Evolutionary conservation across 108 stramenopile genomes (phyloP), one percentile per base, ranked within the genome.

Genomic region (Cylindrotheca closterium): DNA sequence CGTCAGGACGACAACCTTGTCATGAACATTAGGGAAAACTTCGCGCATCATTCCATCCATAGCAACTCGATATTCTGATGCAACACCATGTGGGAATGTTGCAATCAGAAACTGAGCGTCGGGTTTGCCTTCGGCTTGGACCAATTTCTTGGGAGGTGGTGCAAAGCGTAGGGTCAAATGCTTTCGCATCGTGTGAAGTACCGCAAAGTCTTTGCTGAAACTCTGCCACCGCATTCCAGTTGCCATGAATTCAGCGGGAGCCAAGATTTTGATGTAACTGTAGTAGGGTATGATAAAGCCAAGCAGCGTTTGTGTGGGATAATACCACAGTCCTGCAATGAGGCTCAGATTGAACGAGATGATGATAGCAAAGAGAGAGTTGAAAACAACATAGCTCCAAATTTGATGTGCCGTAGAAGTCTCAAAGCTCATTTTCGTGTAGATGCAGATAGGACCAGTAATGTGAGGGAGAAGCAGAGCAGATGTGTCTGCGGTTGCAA

Each of bases 1-100:
- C 19, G 80, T 73, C 37, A 91, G 59, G 5, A 77, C 61, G 21
- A 57, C 60, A 1, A 81, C 22, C 23, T 76, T 78, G 18, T 53
- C 51, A 10, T 60, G 70, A 21, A 68, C n/a, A 48, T 68, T 64
- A 0, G 77, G 77, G 51, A 72, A 72, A 0, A 52, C 31, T 31
- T 65, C 42, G 51, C 15, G 37, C 37, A 42, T 42, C 10, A 69
- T 60, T 12, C 68, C 68, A 33, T 69, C 68, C 59, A 69, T 69
- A 17, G 60, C 47, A 34, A 69, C 24, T 17, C 68, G 45, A 33
- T 46, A 69, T 8, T 69, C 68, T 8, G 49, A 30, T 23, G 4
- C 12, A 1, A 51, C 49, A 3, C 68, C 68, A 34, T 69, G 68
- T 15, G 68, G 68, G 34, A 58, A 58, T 2, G 25, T 31, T 1